Evolutionary conservation across 164 flowering plant genomes (phyloP).

Genomic region (Cinnamomum micranthum): DNA sequence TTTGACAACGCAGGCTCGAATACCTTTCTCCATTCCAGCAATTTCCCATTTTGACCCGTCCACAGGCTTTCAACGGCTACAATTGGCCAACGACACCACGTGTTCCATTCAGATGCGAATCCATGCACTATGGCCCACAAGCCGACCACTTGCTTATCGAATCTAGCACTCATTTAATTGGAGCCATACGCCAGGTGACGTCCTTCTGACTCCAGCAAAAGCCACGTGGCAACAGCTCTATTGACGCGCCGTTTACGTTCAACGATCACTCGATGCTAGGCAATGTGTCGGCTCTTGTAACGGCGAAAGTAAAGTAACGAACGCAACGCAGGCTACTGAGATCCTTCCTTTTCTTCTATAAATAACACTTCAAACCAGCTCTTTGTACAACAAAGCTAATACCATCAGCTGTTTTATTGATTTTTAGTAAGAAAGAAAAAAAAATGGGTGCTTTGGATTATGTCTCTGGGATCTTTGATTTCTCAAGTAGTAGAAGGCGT

Average conservation of each 20-base stretch:
- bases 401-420: background rate
- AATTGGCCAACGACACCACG: background rate
- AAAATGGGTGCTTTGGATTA: slow-evolving; percentile 39
- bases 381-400: background rate
- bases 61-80: too few species aligned
- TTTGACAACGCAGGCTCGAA: too few species aligned
- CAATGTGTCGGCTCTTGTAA: too few species aligned
- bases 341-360: background rate
- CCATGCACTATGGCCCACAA: background rate
- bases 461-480: slow-evolving; percentile 23
- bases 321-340: background rate
- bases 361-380: background rate
- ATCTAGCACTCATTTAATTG: background rate
- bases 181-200: background rate
- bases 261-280: background rate
- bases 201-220: too few species aligned
- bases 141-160: background rate
- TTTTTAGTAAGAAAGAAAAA: background rate
- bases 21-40: too few species aligned
- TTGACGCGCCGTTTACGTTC: background rate
- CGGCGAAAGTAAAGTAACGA: background rate
- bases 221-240: background rate
- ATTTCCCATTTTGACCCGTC: too few species aligned
- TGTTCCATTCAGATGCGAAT: background rate
- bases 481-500: slow-evolving; percentile 14